A percentile compares a stretch with the other conserved stretches of the same genome.
Evolutionary conservation across 495 filamentous ascomycete genomes (phyloP).

Genomic region (Penicillium egyptiacum): DNA sequence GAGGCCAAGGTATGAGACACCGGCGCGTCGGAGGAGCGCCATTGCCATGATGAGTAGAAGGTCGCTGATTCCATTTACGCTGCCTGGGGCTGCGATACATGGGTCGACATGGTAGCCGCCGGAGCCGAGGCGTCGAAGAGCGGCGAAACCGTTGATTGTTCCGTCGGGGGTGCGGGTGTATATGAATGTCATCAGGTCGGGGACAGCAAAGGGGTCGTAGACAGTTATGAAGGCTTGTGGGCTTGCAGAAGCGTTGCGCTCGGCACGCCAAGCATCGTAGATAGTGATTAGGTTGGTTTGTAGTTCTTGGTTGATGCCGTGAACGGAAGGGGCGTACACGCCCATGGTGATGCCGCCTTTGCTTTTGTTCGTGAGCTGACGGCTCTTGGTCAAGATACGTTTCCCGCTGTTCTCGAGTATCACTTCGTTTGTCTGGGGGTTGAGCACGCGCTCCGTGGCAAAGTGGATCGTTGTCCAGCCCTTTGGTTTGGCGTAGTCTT

Average conservation of each 20-base stretch:
- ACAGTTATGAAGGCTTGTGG: constrained; percentile 46
- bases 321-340: constrained; percentile 34
- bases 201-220: constrained; percentile 44
- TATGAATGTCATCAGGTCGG: constrained; percentile 45
- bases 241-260: constrained; percentile 29
- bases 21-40: constrained; percentile 33
- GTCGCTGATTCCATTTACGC: constrained; percentile 41
- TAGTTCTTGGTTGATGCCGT: constrained; percentile 28
- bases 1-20: constrained; percentile 39
- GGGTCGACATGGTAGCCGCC: constrained; percentile 47
- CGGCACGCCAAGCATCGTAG: constrained; percentile 42
- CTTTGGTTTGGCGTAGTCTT: constrained; percentile 23
- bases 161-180: constrained; percentile 37
- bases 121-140: constrained; percentile 37
- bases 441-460: constrained; percentile 42
- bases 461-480: constrained; percentile 44
- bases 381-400: constrained; percentile 38
- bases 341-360: constrained; percentile 39
- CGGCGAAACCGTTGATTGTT: constrained; percentile 40
- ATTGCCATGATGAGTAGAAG: constrained; percentile 40
- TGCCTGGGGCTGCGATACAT: constrained; percentile 38
- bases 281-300: constrained; percentile 35
- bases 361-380: constrained; percentile 34
- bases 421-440: constrained; percentile 43
- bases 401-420: constrained; percentile 40